Percentiles rank a stretch among this genome's conserved stretches.
phyloP scores from a whole-genome alignment of 2,329 filamentous ascomycete species.

The Cladosporium sphaerospermum region DNA sequence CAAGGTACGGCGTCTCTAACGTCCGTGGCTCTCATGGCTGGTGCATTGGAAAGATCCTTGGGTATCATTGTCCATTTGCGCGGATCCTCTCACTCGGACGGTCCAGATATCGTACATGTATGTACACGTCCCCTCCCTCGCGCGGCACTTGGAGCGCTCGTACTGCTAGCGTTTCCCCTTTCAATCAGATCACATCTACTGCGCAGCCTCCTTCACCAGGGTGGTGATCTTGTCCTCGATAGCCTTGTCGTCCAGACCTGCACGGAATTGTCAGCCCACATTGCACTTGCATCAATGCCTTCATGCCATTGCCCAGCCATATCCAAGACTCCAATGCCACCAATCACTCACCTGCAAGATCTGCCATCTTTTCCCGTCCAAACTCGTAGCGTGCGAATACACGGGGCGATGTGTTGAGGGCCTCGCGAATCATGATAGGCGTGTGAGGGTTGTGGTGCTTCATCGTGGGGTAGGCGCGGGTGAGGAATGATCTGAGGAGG shows the following conservation, averaged over 20 bases:
- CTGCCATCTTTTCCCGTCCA: conserved; percentile 61
- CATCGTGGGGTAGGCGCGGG: conserved; percentile 91
- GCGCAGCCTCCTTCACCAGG: conserved; percentile 48
- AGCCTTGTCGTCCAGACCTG: conserved; percentile 62
- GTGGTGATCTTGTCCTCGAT: conserved; percentile 63
- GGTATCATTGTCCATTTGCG: conserved; percentile 11
- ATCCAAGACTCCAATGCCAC: neutral
- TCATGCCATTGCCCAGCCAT: neutral
- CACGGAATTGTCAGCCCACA: neutral
- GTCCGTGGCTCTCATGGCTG: too few relatives aligned
- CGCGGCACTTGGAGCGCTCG: too few relatives aligned
- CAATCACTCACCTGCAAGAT: conserved; percentile 48
- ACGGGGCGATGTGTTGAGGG: conserved; percentile 72
- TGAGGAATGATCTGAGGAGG: conserved; percentile 69
- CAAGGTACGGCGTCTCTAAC: too few relatives aligned
- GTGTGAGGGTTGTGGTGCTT: conserved; percentile 97
- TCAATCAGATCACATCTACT: neutral
- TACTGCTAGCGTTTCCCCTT: neutral
- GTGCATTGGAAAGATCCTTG: neutral
- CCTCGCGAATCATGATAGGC: conserved; percentile 93
- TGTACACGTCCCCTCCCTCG: conserved; percentile 6
- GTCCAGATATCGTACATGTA: conserved; percentile 10
- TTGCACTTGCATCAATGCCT: neutral
- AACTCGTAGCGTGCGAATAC: conserved; percentile 86
- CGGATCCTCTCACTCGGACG: conserved; percentile 2